Percentiles rank a stretch among this genome's conserved stretches.
Conservation (phyloP, 495 filamentous ascomycete species). For the Neurospora sp. region DNA sequence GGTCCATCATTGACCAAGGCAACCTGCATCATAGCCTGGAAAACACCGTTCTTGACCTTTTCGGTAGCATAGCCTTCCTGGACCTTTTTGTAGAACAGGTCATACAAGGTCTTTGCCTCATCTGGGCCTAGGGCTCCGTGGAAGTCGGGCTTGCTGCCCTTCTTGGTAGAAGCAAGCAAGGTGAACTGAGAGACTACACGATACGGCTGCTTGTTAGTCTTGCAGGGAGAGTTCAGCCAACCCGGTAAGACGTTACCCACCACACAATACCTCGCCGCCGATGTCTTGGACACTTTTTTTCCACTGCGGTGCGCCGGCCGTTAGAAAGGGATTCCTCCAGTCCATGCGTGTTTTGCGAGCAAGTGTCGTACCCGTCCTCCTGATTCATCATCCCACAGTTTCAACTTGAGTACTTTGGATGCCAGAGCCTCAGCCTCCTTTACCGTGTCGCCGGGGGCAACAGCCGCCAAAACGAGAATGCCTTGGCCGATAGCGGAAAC, state of each 20-base stretch:
- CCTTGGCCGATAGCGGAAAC: conserved; percentile 87
- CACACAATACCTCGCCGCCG: conserved; percentile 80
- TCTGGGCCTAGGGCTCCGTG: conserved; percentile 74
- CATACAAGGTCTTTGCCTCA: conserved; percentile 71
- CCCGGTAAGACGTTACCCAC: conserved; percentile 37
- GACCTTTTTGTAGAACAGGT: conserved; percentile 69
- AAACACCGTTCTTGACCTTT: conserved; percentile 86
- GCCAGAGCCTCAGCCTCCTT: conserved; percentile 82
- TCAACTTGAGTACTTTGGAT: conserved; percentile 76
- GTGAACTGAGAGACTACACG: conserved; percentile 95
- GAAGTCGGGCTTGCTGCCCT: conserved; percentile 92
- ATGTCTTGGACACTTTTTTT: conserved; percentile 81
- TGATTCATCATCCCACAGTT: conserved; percentile 76
- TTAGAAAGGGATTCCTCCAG: conserved; percentile 1
- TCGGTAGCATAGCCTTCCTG: conserved; percentile 61
- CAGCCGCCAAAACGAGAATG: conserved; percentile 81
- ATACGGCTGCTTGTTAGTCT: background rate
- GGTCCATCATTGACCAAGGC: conserved; percentile 89
- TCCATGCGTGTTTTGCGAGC: background rate
- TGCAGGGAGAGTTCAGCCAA: background rate
- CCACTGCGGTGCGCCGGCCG: conserved; percentile 48
- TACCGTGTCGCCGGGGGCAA: conserved; percentile 80
- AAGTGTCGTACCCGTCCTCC: conserved; percentile 42
- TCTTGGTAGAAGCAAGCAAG: conserved; percentile 81
- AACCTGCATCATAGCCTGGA: conserved; percentile 99